These are phyloP conservation scores for Silene latifolia DNA, from an alignment of 148 eudicot genomes.

Conservation along the genomic window DNA sequence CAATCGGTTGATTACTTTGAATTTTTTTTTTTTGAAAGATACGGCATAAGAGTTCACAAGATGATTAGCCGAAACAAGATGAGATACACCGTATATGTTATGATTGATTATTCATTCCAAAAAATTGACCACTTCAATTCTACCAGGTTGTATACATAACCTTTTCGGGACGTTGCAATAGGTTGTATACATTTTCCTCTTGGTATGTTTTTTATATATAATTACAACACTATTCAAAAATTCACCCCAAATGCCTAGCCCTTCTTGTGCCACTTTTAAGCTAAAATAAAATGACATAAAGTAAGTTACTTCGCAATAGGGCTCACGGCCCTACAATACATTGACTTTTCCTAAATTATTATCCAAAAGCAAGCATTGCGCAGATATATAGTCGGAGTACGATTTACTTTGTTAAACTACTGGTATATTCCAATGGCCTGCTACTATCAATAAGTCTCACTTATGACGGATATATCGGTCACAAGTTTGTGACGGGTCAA, in stretches of 20 bases:
- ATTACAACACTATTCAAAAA: background rate
- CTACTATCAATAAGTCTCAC: no score
- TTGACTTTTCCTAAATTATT: background rate
- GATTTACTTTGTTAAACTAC: background rate
- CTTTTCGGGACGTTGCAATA: background rate
- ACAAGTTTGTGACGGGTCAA: no score
- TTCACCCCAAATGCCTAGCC: background rate
- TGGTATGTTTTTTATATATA: background rate
- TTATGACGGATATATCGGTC: no score
- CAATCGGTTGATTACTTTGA: no score
- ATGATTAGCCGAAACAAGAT: no score
- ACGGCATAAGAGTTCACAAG: no score
- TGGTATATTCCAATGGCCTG: slow-evolving; percentile 4
- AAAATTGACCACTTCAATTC: background rate
- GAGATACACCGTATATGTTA: no score
- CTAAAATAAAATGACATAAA: background rate
- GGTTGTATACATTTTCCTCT: background rate
- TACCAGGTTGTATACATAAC: background rate
- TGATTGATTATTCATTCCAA: background rate
- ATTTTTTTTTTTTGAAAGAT: no score
- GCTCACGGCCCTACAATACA: background rate
- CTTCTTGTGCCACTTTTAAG: background rate
- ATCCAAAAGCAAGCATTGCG: background rate
- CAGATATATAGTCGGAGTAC: background rate
- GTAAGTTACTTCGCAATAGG: background rate